Base-by-base conservation (phyloP, 2,329 filamentous ascomycete genomes). In the Fusarium sp. region DNA sequence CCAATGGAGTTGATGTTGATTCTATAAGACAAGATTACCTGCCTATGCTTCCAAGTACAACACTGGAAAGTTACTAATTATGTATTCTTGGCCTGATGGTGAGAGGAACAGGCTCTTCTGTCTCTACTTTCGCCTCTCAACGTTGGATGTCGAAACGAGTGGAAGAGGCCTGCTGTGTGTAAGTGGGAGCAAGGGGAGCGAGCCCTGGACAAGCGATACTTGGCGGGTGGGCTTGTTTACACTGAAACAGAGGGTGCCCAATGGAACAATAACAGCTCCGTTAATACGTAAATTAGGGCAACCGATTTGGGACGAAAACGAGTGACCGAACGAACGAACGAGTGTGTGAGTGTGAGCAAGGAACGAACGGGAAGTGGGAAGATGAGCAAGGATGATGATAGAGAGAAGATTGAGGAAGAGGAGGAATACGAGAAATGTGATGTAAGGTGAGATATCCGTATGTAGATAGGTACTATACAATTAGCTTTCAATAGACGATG, bases 381-480 rank as follows among this genome's bases (percentile, higher is more conserved):
- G 25, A 50, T 29, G 53, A 45, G 46, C 61, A 64, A 57, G 61
- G 61, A 58, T 63, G 51, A 40, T 58, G 61, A 57, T 31, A 45
- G 48, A 49, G 54, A 39, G 21, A 52, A 47, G 46, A 49, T 29
- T 54, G 56, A 50, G 31, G 42, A 36, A 23, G 43, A 47, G 25
- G 40, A 49, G 49, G 42, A 66, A 66, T 61, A 51, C 42, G 61
- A 67, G 46, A n/a, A 31, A 50, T 39, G 20, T 35, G 37, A 58
- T 47, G 27, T 50, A 58, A 37, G 27, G 15, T 35, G 49, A 45
- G 21, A 33, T 52, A 43, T 51, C 48, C 18, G 48, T 29, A 42
- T 37, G 25, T 50, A 40, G 29, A 11, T 14, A 31, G 31, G 31
- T 33, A 17, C 29, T 31, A 8, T 17, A 8, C 31, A 40, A 61